Evolutionary conservation across 306 rosid genomes (phyloP).

Genomic region (Prunus mira): DNA sequence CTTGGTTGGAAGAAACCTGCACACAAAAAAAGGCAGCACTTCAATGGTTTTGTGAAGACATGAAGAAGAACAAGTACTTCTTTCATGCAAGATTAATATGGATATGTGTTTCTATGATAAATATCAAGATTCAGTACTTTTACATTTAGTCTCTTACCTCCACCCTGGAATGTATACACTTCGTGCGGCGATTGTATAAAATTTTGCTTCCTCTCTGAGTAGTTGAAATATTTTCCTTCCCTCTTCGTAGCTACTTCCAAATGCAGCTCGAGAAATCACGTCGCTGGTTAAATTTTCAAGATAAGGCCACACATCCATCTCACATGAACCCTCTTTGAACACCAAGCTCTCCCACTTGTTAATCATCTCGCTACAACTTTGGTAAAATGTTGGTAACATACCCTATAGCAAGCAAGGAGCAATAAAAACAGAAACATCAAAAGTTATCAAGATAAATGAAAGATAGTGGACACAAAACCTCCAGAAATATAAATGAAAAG

Average conservation of each 20-base stretch:
- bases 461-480: background rate
- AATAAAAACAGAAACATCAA: background rate
- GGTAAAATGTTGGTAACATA: slow-evolving; percentile 20
- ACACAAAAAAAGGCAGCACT: background rate
- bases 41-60: no score
- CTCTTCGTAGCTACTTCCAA: slow-evolving; percentile 50
- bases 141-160: slow-evolving; percentile 5
- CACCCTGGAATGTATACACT: slow-evolving; percentile 30
- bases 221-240: slow-evolving; percentile 51
- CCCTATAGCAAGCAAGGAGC: background rate
- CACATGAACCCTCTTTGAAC: slow-evolving; percentile 1
- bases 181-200: background rate
- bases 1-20: slow-evolving; percentile 6
- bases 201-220: background rate
- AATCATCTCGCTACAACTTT: slow-evolving; percentile 21
- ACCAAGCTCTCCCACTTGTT: slow-evolving; percentile 17
- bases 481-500: background rate
- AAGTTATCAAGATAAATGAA: background rate
- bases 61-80: no score
- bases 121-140: no score
- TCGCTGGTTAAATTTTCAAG: background rate
- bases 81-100: no score
- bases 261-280: slow-evolving; percentile 42
- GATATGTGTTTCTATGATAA: no score
- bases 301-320: slow-evolving; percentile 25